Conservation (phyloP, 331 rosid species). For the Stylosanthes scabra region DNA sequence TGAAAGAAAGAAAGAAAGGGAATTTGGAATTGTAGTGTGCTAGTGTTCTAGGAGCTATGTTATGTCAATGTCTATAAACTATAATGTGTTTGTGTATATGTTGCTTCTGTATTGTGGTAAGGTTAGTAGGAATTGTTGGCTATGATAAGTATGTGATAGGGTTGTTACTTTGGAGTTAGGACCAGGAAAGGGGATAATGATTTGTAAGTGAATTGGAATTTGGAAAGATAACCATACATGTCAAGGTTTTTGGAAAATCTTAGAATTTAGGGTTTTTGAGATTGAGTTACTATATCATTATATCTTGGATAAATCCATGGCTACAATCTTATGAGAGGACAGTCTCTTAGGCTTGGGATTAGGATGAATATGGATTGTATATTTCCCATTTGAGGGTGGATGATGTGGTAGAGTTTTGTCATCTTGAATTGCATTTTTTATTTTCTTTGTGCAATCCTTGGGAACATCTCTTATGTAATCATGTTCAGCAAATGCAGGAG, state of each 20-base stretch:
- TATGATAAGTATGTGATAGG: neutral
- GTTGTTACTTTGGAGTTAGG: neutral
- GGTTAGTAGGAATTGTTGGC: neutral
- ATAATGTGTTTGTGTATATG: neutral
- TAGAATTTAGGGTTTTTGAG: neutral
- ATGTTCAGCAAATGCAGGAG: slow-evolving; percentile 27
- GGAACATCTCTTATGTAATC: slow-evolving; percentile 5
- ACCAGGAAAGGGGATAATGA: neutral
- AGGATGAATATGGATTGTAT: neutral
- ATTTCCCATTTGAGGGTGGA: neutral
- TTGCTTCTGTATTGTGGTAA: neutral
- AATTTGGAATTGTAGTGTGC: slow-evolving; percentile 1
- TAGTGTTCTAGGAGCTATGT: neutral
- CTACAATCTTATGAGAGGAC: neutral
- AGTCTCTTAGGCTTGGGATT: neutral
- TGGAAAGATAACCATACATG: neutral
- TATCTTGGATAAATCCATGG: neutral
- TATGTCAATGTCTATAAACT: neutral
- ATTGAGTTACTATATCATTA: neutral
- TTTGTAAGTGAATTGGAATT: neutral
- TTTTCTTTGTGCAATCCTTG: neutral
- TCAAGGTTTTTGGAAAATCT: neutral
- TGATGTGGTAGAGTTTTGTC: neutral
- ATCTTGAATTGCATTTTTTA: slow-evolving; percentile 4
- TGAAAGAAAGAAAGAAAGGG: neutral